phyloP scores from a whole-genome alignment of 2,329 filamentous ascomycete genomes.

The Microsporum audouinii region DNA sequence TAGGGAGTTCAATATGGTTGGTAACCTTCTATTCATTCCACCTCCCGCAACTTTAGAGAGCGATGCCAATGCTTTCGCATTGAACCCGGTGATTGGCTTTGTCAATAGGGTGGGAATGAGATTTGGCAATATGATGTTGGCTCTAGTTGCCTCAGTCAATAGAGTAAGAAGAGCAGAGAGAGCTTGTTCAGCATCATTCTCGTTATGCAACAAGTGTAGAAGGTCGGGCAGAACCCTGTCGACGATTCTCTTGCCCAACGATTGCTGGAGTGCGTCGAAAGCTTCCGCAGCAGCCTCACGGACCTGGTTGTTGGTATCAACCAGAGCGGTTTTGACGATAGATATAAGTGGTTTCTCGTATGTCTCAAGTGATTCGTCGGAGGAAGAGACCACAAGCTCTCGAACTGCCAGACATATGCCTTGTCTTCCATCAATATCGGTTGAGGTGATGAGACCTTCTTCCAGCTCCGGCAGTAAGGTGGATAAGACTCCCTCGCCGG shows the following conservation, averaged over 20 bases:
- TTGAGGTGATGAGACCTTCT: constrained; percentile 76
- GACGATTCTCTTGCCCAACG: constrained; percentile 85
- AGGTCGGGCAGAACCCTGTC: constrained; percentile 92
- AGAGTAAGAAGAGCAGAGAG: constrained; percentile 85
- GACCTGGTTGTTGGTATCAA: constrained; percentile 79
- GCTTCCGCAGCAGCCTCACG: constrained; percentile 93
- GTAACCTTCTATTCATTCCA: constrained; percentile 81
- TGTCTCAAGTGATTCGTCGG: constrained; percentile 77
- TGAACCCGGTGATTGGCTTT: constrained; percentile 85
- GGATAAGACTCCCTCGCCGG: constrained; percentile 82
- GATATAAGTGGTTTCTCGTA: constrained; percentile 93
- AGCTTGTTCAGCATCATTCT: constrained; percentile 81
- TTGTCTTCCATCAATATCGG: constrained; percentile 85
- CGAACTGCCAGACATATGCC: constrained; percentile 94
- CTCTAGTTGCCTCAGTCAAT: constrained; percentile 82
- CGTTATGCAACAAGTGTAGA: constrained; percentile 74
- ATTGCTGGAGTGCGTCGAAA: constrained; percentile 87
- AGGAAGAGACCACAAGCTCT: constrained; percentile 82
- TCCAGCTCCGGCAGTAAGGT: constrained; percentile 84
- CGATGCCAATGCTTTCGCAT: constrained; percentile 85
- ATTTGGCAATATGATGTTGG: constrained; percentile 93
- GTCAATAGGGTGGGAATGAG: constrained; percentile 86
- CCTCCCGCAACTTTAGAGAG: constrained; percentile 81
- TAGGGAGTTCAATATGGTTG: constrained; percentile 80
- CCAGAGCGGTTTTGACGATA: constrained; percentile 83